Percentiles rank a stretch among this genome's conserved stretches.
phyloP scores from a whole-genome alignment of 306 rosid species.

The Dicorynia guianensis region DNA sequence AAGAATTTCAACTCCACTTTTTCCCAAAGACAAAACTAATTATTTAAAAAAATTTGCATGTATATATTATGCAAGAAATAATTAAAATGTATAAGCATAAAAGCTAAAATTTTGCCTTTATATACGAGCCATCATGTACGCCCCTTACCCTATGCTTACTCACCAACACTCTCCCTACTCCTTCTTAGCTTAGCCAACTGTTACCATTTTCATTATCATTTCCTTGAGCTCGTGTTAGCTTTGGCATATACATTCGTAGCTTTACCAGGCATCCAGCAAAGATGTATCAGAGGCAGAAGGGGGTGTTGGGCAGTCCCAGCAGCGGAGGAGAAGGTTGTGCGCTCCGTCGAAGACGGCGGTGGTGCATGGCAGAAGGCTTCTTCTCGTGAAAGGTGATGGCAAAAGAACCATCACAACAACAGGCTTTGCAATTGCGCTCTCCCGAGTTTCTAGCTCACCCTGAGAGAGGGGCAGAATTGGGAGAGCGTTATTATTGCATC shows the following conservation, averaged over 20 bases:
- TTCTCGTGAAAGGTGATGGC: constrained; percentile 36
- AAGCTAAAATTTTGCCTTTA: constrained; percentile 49
- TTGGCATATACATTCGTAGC: neutral
- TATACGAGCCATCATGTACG: constrained; percentile 51
- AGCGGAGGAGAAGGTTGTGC: neutral
- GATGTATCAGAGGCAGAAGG: constrained; percentile 30
- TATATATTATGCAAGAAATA: neutral
- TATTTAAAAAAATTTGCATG: no score
- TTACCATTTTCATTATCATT: neutral
- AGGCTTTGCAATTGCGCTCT: constrained; percentile 62
- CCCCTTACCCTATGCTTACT: constrained; percentile 38
- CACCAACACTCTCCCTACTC: constrained; percentile 18
- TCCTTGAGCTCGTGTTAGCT: constrained; percentile 6
- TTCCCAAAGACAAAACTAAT: no score
- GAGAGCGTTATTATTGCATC: constrained; percentile 57
- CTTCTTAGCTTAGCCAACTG: neutral
- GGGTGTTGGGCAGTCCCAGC: neutral
- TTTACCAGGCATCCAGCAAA: neutral
- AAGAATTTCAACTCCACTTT: constrained; percentile 43
- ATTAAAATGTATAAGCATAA: constrained; percentile 16
- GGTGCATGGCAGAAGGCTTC: constrained; percentile 22
- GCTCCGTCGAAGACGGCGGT: constrained; percentile 15
- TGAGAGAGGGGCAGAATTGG: constrained; percentile 40
- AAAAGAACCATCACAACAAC: neutral
- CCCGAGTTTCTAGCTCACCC: constrained; percentile 49